phyloP scores from a whole-genome alignment of 805 yeast species.

The Cyberlindnera veronae region DNA sequence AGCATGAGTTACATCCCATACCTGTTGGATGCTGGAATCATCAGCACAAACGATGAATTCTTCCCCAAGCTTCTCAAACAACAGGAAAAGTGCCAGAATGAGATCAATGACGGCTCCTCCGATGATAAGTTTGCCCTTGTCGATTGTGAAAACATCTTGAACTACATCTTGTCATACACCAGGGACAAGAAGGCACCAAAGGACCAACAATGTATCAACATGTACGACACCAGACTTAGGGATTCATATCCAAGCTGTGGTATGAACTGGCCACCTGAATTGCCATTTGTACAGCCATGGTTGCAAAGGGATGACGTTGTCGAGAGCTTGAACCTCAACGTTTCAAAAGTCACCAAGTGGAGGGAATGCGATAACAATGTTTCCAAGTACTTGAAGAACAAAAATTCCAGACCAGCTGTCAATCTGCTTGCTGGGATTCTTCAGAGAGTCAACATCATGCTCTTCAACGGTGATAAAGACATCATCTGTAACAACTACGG shows the following conservation, averaged over 20 bases:
- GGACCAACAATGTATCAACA: conserved; percentile 64
- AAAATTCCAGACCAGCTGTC: conserved; percentile 55
- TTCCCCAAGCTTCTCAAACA: conserved; percentile 41
- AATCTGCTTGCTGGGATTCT: conserved; percentile 65
- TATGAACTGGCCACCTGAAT: conserved; percentile 82
- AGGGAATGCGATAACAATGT: conserved; percentile 72
- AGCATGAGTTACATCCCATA: conserved; percentile 77
- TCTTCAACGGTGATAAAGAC: conserved; percentile 88
- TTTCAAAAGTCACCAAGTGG: conserved; percentile 50
- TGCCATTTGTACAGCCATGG: conserved; percentile 50
- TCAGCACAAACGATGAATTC: conserved; percentile 38
- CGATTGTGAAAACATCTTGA: conserved; percentile 44
- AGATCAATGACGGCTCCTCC: conserved; percentile 33
- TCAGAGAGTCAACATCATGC: conserved; percentile 52
- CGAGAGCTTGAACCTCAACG: conserved; percentile 48
- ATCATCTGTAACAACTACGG: conserved; percentile 84
- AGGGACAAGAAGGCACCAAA: conserved; percentile 30
- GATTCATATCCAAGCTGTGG: conserved; percentile 89
- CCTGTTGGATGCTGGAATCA: conserved; percentile 53
- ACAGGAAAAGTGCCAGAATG: conserved; percentile 60
- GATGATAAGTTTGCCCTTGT: conserved; percentile 29
- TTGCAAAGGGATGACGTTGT: conserved; percentile 47
- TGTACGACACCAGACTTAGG: conserved; percentile 71
- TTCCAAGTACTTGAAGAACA: conserved; percentile 46
- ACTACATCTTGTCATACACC: conserved; percentile 28